Conservation (phyloP, 2,329 filamentous ascomycete genomes). For the Thielaviopsis ethacetica region DNA sequence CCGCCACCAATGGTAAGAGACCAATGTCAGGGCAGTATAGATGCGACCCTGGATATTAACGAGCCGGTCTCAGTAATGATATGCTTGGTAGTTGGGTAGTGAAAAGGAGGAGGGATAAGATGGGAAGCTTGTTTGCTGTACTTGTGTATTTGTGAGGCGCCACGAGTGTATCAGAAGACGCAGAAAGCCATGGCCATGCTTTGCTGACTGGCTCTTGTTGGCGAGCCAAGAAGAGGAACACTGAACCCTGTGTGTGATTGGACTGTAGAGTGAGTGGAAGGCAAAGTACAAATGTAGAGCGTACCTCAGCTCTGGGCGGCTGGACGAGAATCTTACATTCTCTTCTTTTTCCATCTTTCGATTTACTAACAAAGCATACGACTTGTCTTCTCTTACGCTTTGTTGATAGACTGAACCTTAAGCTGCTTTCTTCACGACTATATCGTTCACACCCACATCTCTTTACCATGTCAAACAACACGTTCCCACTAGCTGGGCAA, state of each 20-base stretch:
- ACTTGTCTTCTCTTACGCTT: background rate
- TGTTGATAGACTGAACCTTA: background rate
- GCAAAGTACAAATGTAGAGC: background rate
- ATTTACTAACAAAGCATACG: background rate
- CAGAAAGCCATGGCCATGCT: background rate
- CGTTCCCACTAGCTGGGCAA: slow-evolving; percentile 27
- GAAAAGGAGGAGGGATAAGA: background rate
- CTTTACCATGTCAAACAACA: slow-evolving; percentile 18
- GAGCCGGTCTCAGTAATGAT: background rate
- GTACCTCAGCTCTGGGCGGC: background rate
- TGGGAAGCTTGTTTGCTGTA: background rate
- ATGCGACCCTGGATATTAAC: background rate
- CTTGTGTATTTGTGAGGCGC: background rate
- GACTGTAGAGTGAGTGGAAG: background rate
- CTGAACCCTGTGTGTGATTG: background rate
- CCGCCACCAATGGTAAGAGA: slow-evolving; percentile 1
- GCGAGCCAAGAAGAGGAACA: background rate
- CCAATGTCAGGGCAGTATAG: background rate
- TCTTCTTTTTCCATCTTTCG: background rate
- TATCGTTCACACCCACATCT: no score
- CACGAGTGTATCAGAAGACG: background rate
- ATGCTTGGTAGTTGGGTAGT: background rate
- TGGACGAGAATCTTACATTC: background rate
- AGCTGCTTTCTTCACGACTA: no score
- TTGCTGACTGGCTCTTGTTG: background rate